Base-by-base conservation (phyloP, 192 early-diverging fungal genomes). In the Rhizophagus sp. region DNA sequence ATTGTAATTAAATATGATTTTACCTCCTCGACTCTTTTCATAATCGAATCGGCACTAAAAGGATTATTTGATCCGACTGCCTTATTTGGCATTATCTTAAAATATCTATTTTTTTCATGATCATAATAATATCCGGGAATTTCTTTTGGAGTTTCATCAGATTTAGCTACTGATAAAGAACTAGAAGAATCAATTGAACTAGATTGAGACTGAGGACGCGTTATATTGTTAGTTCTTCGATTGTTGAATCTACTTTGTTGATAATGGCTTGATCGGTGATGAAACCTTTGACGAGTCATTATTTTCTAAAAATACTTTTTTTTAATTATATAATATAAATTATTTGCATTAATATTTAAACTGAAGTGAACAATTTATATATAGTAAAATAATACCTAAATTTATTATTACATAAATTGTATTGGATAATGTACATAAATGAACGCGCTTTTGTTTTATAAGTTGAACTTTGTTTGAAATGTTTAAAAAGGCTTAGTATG, bases 101-200 rank as follows among this genome's bases (percentile, higher is more conserved):
- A 68, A 36, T 68, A 68, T 25, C 66, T 68, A 17, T 68, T 30
- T 36, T 36, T 27, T 27, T 68, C 66, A 13, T 68, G 66, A 36
- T 68, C 66, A 36, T 68, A 68, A 68, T 68, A 68, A 22, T 68
- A 68, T 1, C 66, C 66, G 17, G 66, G 24, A 27, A 68, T 68
- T 68, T 68, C 27, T 36, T 19, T 27, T 68, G 66, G 66, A 15
- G 10, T 36, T 22, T 57, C 50, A 19, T 19, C 17, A 5, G 50
- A 22, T 57, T 0, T 57, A 17, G 50, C 4, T 57, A 7, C 0
- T 19, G 52, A 7, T 57, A 19, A 57, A 22, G 52, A 22, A 57
- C 6, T 7, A 17, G 52, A 57, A 57, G 52, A 22, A 57, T 57
- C 52, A 1, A 57, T n/a, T 57, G 52, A 15, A 57, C 19, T 57